A percentile compares a stretch with the other conserved stretches of the same genome.
These are phyloP conservation scores for Xenosphaeropsis pyriputrescens DNA, from an alignment of 2,329 filamentous ascomycete genomes.

Conservation along the genomic window DNA sequence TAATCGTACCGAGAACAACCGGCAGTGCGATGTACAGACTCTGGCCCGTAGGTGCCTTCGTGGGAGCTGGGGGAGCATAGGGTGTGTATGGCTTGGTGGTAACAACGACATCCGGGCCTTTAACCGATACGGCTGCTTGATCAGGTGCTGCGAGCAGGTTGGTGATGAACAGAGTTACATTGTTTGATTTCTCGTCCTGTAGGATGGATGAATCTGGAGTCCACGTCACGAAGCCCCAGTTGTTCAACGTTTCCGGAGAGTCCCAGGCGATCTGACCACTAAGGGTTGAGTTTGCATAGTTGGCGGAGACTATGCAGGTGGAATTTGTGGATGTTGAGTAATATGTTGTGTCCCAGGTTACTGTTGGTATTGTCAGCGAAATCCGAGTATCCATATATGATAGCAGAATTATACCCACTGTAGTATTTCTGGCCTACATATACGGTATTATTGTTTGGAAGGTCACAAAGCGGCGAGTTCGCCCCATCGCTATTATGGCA, in stretches of 20 bases:
- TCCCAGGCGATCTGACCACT: slow-evolving; percentile 14
- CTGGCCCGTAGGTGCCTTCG: slow-evolving; percentile 9
- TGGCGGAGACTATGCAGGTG: slow-evolving; percentile 12
- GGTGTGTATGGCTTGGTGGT: slow-evolving; percentile 7
- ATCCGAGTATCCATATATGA: too few relatives aligned
- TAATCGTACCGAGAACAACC: slow-evolving; percentile 11
- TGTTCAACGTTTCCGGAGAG: slow-evolving; percentile 7
- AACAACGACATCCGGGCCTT: slow-evolving; percentile 12
- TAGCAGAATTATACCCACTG: slow-evolving; percentile 4
- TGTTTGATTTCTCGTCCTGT: slow-evolving; percentile 9
- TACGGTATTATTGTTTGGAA: slow-evolving; percentile 13
- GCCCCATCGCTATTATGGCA: slow-evolving; percentile 13
- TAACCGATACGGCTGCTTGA: too few relatives aligned
- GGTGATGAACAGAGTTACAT: slow-evolving; percentile 12
- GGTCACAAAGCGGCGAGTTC: slow-evolving; percentile 15
- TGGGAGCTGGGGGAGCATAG: slow-evolving; percentile 8
- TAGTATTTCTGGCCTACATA: slow-evolving; percentile 16
- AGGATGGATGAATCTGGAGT: slow-evolving; percentile 12
- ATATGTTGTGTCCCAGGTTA: slow-evolving; percentile 16
- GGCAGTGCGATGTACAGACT: slow-evolving; percentile 16
- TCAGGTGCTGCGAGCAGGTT: slow-evolving; percentile 6
- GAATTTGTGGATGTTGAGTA: slow-evolving; percentile 9
- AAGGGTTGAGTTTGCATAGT: slow-evolving; percentile 12
- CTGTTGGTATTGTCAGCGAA: slow-evolving; percentile 3
- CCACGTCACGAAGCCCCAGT: slow-evolving; percentile 12